phyloP scores from a whole-genome alignment of 2,329 filamentous ascomycete genomes.

The Aspergillus fumigatus region DNA sequence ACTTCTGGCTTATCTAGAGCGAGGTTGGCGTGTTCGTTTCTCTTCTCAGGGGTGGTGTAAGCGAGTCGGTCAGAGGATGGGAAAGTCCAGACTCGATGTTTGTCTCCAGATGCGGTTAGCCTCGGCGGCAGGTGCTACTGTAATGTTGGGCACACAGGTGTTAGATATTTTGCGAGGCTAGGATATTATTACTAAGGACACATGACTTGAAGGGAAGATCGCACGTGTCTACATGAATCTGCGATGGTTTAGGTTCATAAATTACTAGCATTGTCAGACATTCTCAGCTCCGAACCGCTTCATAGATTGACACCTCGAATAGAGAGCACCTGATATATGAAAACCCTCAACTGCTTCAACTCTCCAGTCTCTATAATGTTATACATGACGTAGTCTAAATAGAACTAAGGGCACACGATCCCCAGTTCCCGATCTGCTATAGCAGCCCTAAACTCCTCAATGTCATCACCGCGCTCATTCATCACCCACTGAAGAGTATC shows the following conservation, averaged over 20 bases:
- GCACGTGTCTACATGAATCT: neutral
- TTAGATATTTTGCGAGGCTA: neutral
- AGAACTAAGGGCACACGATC: slow-evolving; percentile 19
- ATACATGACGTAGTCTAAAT: neutral
- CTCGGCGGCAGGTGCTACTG: neutral
- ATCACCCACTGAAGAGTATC: slow-evolving; percentile 57
- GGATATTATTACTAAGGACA: neutral
- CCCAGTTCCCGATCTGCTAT: slow-evolving; percentile 30
- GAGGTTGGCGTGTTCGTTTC: neutral
- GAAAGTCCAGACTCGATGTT: neutral
- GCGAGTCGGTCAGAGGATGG: neutral
- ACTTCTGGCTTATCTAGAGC: neutral
- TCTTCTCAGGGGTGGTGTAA: neutral
- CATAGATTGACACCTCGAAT: neutral
- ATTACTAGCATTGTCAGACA: too few species aligned
- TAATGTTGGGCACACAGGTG: neutral
- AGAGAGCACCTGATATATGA: neutral
- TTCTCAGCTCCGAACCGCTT: neutral
- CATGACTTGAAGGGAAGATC: neutral
- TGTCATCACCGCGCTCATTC: slow-evolving; percentile 50
- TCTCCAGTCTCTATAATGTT: neutral
- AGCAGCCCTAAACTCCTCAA: slow-evolving; percentile 35
- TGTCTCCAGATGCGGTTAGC: neutral
- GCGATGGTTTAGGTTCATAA: too few species aligned
- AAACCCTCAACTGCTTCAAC: neutral